Evolutionary conservation across 805 yeast species (phyloP), one percentile per base, ranked within the genome.

Genomic region (Barnettozyma californica): DNA sequence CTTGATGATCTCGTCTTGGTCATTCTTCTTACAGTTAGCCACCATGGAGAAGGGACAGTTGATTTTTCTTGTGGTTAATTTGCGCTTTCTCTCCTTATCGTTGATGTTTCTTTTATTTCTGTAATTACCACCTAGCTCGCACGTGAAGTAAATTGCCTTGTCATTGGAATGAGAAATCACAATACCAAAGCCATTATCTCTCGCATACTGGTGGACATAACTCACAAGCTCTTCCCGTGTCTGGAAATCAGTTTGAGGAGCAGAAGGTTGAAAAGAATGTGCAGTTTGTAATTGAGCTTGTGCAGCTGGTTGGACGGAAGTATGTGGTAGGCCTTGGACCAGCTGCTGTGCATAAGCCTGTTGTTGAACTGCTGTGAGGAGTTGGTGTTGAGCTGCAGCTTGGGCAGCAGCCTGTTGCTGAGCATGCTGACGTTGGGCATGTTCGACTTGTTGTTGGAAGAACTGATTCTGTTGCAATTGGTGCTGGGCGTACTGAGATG

Each of bases 11-110:
- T 58, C 61, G 9, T 59, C 63, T 11, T 56, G 45, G 16, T 61
- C 65, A 48, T 59, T 53, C 51, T 57, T 60, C 50, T 61, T 61
- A 47, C 64, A 61, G 38, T 61, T 61, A 14, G 63, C 65, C 34
- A 61, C 65, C 65, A 61, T 61, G 6, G 62, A 47, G 51, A 61
- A 61, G 1, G 65, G 64, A 45, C 65, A 61, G 41, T 61, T 61
- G 48, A 60, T 60, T 47, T 61, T 61, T 56, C 65, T 55, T 23
- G 65, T 61, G 9, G 64, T 61, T 21, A 61, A 44, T 39, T 59
- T 60, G 38, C 65, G 53, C 51, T 61, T 61, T 53, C 65, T 56
- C 52, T 59, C 63, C 50, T 60, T 60, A 37, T 61, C 65, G 46
- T 60, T 56, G 50, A 61, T 59, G 48, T 61, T 61, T 51, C 65